Evolutionary conservation across 192 early-diverging fungal species (phyloP).

Genomic region (Mortierella hygrophila): DNA sequence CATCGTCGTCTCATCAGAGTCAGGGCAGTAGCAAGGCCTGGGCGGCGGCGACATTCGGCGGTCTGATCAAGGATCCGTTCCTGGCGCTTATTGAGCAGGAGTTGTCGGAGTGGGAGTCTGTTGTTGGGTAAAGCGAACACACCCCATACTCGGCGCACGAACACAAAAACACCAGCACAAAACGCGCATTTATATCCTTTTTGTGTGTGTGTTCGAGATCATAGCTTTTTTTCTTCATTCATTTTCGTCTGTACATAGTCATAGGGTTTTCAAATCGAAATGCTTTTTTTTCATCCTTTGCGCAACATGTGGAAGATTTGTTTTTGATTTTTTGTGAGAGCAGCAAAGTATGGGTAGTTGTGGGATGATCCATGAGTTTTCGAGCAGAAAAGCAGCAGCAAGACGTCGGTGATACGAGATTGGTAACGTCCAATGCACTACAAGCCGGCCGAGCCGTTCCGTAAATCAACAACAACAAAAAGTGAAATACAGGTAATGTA

Average conservation of each 20-base stretch:
- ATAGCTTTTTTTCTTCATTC: neutral
- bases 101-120: constrained; percentile 35
- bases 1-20: neutral
- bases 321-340: too few relatives aligned
- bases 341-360: too few relatives aligned
- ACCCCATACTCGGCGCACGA: neutral
- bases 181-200: neutral
- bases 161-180: neutral
- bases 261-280: neutral
- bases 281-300: neutral
- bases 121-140: constrained; percentile 7
- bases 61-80: constrained; percentile 42
- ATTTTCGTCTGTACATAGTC: neutral
- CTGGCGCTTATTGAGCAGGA: constrained; percentile 45
- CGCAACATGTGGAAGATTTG: neutral
- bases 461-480: neutral
- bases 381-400: neutral
- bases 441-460: neutral
- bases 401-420: constrained; percentile 1
- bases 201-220: too few relatives aligned
- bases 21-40: neutral
- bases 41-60: constrained; percentile 11
- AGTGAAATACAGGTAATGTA: too few relatives aligned
- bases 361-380: too few relatives aligned
- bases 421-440: neutral